These are phyloP conservation scores for Viola pubescens DNA, from an alignment of 441 rosid species.

Conservation along the genomic window DNA sequence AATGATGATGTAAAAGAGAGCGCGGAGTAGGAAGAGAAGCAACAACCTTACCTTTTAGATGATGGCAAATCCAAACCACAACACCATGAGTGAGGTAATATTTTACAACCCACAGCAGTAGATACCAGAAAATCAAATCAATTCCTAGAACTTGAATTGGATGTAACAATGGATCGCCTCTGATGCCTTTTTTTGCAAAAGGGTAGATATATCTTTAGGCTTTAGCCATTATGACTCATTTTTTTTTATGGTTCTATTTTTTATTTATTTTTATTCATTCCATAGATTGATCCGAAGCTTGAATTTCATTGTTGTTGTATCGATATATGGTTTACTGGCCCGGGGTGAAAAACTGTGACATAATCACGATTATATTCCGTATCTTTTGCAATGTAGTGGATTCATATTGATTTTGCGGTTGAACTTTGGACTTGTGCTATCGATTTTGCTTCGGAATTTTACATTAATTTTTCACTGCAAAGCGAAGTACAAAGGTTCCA, in stretches of 20 bases:
- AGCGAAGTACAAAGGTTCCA: too few relatives aligned
- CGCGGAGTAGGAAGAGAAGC: constrained; percentile 17
- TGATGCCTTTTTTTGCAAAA: not conserved
- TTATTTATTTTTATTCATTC: constrained; percentile 22
- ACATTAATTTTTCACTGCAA: too few relatives aligned
- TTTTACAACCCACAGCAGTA: too few relatives aligned
- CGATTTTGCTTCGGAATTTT: too few relatives aligned
- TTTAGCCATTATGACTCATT: constrained; percentile 5
- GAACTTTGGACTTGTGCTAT: not conserved
- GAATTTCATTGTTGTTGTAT: constrained; percentile 8
- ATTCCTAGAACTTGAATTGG: not conserved
- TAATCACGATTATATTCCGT: not conserved
- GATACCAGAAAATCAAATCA: too few relatives aligned
- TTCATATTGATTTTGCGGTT: not conserved
- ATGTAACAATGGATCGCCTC: not conserved
- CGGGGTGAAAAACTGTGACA: not conserved
- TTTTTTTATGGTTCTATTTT: constrained; percentile 13
- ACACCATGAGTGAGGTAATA: too few relatives aligned
- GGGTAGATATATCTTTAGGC: constrained; percentile 1
- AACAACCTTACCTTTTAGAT: constrained; percentile 8
- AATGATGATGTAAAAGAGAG: constrained; percentile 18
- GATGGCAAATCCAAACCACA: constrained; percentile 2
- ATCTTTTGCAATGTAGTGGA: not conserved
- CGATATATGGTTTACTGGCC: not conserved
- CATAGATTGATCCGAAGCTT: not conserved